Evolutionary conservation across 345 rosid species (phyloP).

Genomic region (Moricandia arvensis): DNA sequence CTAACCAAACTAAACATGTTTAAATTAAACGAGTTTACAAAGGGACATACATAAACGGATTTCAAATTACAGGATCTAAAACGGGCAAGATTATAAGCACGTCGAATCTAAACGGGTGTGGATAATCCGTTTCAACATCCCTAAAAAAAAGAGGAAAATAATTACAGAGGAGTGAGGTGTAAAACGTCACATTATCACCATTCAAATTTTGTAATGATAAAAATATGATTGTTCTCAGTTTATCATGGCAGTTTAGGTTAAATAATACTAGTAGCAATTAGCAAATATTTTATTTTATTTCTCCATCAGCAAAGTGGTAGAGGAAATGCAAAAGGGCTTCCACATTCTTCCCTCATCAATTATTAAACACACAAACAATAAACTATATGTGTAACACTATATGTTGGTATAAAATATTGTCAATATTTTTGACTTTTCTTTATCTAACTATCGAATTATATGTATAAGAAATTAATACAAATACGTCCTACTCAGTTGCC

Average conservation of each 20-base stretch:
- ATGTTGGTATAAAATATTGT: slow-evolving; percentile 19
- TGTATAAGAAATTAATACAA: background rate
- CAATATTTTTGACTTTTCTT: slow-evolving; percentile 35
- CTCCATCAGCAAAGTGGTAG: background rate
- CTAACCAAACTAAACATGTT: no score
- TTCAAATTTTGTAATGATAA: no score
- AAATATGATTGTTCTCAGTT: slow-evolving; percentile 9
- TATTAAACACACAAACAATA: slow-evolving; percentile 15
- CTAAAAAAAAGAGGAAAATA: no score
- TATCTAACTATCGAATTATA: background rate
- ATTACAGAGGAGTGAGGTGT: no score
- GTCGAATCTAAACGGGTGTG: no score
- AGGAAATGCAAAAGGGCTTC: slow-evolving; percentile 21
- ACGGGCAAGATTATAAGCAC: no score
- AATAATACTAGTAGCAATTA: slow-evolving; percentile 20
- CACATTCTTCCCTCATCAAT: slow-evolving; percentile 26
- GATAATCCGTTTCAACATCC: no score
- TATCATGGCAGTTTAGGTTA: slow-evolving; percentile 31
- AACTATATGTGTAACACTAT: slow-evolving; percentile 11
- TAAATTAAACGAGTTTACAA: no score
- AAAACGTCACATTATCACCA: no score
- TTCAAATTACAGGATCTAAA: no score
- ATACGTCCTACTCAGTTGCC: slow-evolving; percentile 33
- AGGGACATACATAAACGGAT: no score
- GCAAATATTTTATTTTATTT: background rate